Conservation (phyloP, 345 rosid genomes). For the Sisymbrium altissimum region DNA sequence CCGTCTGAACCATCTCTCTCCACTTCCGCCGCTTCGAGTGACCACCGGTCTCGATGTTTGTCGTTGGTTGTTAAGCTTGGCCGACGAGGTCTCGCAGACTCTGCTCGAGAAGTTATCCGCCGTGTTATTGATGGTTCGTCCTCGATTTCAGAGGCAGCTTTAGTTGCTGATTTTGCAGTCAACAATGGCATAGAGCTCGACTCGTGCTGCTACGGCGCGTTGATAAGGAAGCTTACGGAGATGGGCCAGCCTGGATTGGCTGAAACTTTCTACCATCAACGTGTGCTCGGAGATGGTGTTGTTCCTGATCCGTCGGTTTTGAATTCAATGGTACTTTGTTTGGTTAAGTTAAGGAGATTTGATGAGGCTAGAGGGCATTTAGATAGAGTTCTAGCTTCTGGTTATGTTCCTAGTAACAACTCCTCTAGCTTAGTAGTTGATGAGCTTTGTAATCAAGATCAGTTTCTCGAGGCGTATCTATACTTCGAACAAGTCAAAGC, state of each 20-base stretch:
- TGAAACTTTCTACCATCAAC: conserved; percentile 35
- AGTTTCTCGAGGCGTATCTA: conserved; percentile 49
- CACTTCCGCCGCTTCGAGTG: conserved; percentile 18
- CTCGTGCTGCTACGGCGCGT: conserved; percentile 25
- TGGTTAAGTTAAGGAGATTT: conserved; percentile 47
- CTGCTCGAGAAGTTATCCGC: conserved; percentile 44
- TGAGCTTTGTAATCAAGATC: conserved; percentile 38
- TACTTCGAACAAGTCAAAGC: conserved; percentile 34
- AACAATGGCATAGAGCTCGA: conserved; percentile 46
- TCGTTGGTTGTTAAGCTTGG: conserved; percentile 46
- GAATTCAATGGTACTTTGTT: conserved; percentile 50
- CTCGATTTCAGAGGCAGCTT: conserved; percentile 41
- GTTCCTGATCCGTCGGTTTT: conserved; percentile 41
- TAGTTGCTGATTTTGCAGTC: conserved; percentile 37
- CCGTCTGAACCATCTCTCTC: conserved; percentile 29
- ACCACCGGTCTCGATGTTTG: conserved; percentile 42
- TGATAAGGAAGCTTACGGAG: conserved; percentile 44
- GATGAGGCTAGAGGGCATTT: conserved; percentile 51
- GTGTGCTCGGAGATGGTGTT: conserved; percentile 41
- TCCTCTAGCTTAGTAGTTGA: conserved; percentile 42
- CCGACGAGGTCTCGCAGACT: conserved; percentile 38
- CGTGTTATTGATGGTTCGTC: conserved; percentile 36
- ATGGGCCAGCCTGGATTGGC: conserved; percentile 45
- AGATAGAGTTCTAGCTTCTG: conserved; percentile 40
- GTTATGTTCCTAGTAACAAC: conserved; percentile 32